Percentiles rank a stretch among this genome's conserved stretches.
phyloP scores from a whole-genome alignment of 1,139 yeast species.

The Taphrina populina region DNA sequence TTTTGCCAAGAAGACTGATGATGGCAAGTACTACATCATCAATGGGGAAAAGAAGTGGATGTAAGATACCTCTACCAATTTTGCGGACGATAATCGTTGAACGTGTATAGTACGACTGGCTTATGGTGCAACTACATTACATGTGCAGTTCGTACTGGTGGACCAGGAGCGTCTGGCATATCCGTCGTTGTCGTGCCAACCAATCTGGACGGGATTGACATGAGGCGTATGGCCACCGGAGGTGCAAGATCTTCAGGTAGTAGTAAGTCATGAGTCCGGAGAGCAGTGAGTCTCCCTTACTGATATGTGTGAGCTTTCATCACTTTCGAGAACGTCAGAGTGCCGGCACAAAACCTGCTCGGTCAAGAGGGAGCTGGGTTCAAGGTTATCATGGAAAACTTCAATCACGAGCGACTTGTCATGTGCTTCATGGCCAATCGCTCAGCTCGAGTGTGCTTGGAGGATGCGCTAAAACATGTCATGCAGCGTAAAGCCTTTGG shows the following conservation, averaged over 20 bases:
- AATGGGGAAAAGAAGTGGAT: conserved; percentile 52
- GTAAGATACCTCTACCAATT: conserved; percentile 44
- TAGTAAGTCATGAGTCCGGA: conserved; percentile 50
- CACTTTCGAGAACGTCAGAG: conserved; percentile 51
- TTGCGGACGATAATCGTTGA: conserved; percentile 45
- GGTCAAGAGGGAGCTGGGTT: conserved; percentile 51
- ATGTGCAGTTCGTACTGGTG: conserved; percentile 52
- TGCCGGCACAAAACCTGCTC: conserved; percentile 49
- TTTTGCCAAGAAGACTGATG: conserved; percentile 46
- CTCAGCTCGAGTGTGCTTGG: conserved; percentile 49
- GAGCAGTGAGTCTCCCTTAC: too few species aligned
- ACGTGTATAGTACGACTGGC: conserved; percentile 50
- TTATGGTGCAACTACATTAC: conserved; percentile 46
- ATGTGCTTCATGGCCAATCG: conserved; percentile 49
- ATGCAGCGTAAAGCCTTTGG: conserved; percentile 51
- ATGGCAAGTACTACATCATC: conserved; percentile 46
- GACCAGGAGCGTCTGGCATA: conserved; percentile 47
- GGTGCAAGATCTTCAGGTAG: conserved; percentile 50
- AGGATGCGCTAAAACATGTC: conserved; percentile 48
- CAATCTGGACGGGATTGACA: conserved; percentile 47
- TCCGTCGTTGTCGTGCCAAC: conserved; percentile 49
- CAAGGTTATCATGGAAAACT: conserved; percentile 51
- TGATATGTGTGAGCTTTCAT: conserved; percentile 49
- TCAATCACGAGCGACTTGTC: conserved; percentile 51
- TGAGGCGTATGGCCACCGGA: conserved; percentile 45